Conservation (phyloP, 2,329 filamentous ascomycete species). For the Trichoderma koningii region DNA sequence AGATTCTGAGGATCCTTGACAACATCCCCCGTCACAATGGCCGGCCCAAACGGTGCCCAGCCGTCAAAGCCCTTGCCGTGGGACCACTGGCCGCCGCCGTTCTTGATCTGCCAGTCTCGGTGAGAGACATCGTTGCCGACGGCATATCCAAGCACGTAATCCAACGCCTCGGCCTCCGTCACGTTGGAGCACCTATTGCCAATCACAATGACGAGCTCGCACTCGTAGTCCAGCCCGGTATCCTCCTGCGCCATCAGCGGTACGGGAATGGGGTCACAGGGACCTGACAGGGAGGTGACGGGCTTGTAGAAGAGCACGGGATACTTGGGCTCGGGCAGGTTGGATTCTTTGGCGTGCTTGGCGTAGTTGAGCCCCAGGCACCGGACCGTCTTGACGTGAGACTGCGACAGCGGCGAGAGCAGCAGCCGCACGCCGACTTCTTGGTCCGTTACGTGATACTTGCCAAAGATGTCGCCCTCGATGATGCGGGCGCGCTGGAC, state of each 20-base stretch:
- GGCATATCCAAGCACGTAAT: conserved; percentile 73
- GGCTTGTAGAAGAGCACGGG: conserved; percentile 71
- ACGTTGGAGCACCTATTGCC: conserved; percentile 68
- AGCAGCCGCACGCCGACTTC: conserved; percentile 58
- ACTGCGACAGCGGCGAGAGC: conserved; percentile 63
- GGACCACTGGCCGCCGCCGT: conserved; percentile 69
- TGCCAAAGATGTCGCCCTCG: conserved; percentile 65
- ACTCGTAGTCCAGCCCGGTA: conserved; percentile 75
- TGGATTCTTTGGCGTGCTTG: conserved; percentile 69
- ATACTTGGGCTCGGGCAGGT: conserved; percentile 68
- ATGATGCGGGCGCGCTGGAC: conserved; percentile 64
- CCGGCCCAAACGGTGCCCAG: conserved; percentile 74
- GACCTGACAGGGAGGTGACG: conserved; percentile 64
- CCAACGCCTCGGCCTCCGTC: conserved; percentile 63
- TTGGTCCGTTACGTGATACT: conserved; percentile 64
- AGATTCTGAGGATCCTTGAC: conserved; percentile 60
- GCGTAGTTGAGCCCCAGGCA: conserved; percentile 73
- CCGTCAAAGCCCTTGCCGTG: conserved; percentile 75
- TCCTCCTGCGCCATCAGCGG: conserved; percentile 65
- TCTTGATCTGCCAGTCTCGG: conserved; percentile 72
- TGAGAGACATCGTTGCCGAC: conserved; percentile 81
- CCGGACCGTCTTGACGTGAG: conserved; percentile 66
- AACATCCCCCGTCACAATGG: conserved; percentile 61
- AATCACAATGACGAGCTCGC: conserved; percentile 74
- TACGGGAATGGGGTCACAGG: conserved; percentile 66